Evolutionary conservation across 805 yeast genomes (phyloP).

Genomic region (Wickerhamomyces pijperi): DNA sequence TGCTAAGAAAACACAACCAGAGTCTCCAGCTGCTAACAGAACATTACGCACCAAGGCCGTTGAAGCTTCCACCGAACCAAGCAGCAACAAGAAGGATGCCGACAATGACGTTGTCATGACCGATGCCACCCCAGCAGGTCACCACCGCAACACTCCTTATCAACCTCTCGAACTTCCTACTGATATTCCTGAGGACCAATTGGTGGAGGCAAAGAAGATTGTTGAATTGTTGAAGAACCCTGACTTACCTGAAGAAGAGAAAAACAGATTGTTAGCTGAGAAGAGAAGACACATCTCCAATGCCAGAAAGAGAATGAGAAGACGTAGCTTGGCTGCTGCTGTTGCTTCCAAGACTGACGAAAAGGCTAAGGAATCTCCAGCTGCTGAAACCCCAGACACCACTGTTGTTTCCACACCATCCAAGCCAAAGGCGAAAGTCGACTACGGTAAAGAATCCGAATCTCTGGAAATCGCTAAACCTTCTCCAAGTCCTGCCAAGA

Average conservation of each 20-base stretch:
- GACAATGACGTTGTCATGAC: background rate
- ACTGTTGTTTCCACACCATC: background rate
- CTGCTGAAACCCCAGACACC: background rate
- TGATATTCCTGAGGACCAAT: background rate
- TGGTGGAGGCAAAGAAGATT: background rate
- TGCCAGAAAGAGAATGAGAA: background rate
- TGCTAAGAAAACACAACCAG: background rate
- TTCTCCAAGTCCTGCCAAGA: background rate
- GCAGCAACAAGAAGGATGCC: too few relatives aligned
- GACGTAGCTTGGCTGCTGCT: background rate
- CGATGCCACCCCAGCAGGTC: too few relatives aligned
- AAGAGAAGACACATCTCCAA: background rate
- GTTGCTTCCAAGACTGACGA: background rate
- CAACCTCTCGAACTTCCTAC: background rate
- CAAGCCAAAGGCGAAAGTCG: background rate
- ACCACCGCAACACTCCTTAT: background rate
- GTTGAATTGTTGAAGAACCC: background rate
- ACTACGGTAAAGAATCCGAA: background rate
- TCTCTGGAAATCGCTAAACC: conserved; percentile 7
- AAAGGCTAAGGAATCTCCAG: background rate
- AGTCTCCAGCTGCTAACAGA: background rate
- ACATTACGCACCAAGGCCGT: background rate
- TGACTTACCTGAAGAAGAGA: background rate
- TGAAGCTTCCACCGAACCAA: background rate
- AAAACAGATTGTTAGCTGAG: background rate